Evolutionary conservation across 768 basidiomycete genomes (phyloP), one percentile per base, ranked within the genome.

Genomic region (Pleurotus giganteus): DNA sequence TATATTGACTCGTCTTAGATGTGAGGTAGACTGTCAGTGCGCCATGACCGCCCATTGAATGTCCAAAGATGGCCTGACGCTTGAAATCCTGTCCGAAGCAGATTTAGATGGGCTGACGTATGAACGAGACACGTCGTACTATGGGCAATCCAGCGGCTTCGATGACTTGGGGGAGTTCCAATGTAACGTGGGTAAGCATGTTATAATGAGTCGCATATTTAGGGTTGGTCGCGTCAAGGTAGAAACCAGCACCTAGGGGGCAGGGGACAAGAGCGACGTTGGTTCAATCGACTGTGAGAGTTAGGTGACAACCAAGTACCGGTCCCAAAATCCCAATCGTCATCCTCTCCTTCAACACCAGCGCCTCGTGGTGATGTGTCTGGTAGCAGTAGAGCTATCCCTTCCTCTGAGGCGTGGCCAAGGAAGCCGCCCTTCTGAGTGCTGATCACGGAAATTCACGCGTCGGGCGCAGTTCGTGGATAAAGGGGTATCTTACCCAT

Each of bases 31-130:
- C 71, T 13, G 89, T 89, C 24, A 99, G 79, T 11, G 97, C 94
- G 6, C 97, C 97, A 65, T 97, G 94, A 1, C 97, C 97, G 55
- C 91, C 93, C 97, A 98, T 99, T 42, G 91, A 94, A 71, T 99
- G 97, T 8, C 97, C 97, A 65, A 93, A 89, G 63, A 98, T 87
- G 19, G 93, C 94, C 65, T 91, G 85, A 47, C 89, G 84, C 28
- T 74, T 78, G 60, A 87, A 79, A 74, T 98, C 93, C 92, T 94
- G 42, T 27, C 4, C 31, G 36, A 59, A 36, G 53, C 11, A 29
- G 54, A 15, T 42, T 19, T 12, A n/a, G 21, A 26, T 6, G 26
- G 50, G 43, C 19, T 42, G 26, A 23, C 55, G 34, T 47, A 15
- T 24, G 21, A 27, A 9, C 23, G 27, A 45, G 31, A 43, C 39